These are phyloP conservation scores for Fremontodendron californicum DNA, from an alignment of 345 rosid genomes.

Conservation along the genomic window DNA sequence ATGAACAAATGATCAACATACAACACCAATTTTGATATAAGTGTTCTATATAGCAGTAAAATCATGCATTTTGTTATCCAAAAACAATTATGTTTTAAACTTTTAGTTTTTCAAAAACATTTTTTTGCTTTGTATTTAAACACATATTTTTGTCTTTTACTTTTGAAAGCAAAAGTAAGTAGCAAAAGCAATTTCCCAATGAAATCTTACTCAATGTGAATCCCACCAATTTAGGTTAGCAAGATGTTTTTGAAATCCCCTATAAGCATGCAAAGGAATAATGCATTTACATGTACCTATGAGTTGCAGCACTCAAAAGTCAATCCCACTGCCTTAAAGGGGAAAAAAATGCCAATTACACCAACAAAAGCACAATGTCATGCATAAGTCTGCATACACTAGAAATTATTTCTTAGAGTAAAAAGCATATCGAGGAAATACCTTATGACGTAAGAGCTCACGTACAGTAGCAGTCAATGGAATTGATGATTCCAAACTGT, in stretches of 20 bases:
- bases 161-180: neutral
- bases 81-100: neutral
- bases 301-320: neutral
- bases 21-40: neutral
- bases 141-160: neutral
- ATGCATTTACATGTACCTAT: neutral
- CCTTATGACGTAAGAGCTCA: conserved; percentile 79
- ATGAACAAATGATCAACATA: neutral
- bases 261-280: neutral
- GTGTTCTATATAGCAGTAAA: neutral
- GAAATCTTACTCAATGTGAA: neutral
- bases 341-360: neutral
- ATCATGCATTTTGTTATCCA: neutral
- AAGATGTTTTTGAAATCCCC: neutral
- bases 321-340: neutral
- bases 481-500: conserved; percentile 47
- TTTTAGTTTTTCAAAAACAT: neutral
- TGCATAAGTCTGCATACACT: neutral
- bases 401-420: neutral
- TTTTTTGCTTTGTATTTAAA: neutral
- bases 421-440: conserved; percentile 22
- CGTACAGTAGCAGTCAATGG: conserved; percentile 60
- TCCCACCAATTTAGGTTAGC: neutral
- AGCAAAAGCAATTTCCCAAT: neutral
- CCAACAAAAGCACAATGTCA: neutral